Percentiles rank a stretch among this genome's conserved stretches.
Conservation (phyloP, 306 rosid species). For the Cicer bijugum region DNA sequence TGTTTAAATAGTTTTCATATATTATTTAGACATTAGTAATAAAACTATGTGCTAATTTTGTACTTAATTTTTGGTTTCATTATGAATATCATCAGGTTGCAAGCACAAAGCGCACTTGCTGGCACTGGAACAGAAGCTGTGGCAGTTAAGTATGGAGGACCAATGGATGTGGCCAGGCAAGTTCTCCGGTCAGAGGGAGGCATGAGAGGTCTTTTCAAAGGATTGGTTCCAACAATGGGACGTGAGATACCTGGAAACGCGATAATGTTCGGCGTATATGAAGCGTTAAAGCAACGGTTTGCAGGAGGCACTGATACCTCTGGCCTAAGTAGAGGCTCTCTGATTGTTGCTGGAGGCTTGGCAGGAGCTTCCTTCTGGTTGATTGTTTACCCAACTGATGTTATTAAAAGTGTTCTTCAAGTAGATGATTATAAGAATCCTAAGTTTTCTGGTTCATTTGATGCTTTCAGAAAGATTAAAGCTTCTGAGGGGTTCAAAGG, state of each 20-base stretch:
- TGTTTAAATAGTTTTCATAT: not conserved
- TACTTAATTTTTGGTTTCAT: constrained; percentile 13
- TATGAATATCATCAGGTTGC: constrained; percentile 64
- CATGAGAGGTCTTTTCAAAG: constrained; percentile 80
- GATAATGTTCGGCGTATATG: constrained; percentile 86
- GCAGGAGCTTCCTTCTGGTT: constrained; percentile 86
- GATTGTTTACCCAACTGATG: constrained; percentile 85
- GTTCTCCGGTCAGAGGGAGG: constrained; percentile 92
- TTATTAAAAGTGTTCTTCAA: constrained; percentile 89
- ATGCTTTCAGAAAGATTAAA: constrained; percentile 75
- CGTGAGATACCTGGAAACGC: constrained; percentile 98
- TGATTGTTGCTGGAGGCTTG: constrained; percentile 86
- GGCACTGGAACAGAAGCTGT: constrained; percentile 58
- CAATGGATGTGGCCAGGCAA: constrained; percentile 86
- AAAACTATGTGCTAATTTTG: constrained; percentile 4
- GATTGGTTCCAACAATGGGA: constrained; percentile 84
- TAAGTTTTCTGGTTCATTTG: constrained; percentile 73
- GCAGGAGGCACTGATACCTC: constrained; percentile 92
- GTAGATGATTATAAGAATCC: constrained; percentile 89
- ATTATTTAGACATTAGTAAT: not conserved
- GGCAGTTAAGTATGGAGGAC: constrained; percentile 86
- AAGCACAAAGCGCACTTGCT: constrained; percentile 90
- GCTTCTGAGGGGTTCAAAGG: constrained; percentile 84
- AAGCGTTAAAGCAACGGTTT: constrained; percentile 67
- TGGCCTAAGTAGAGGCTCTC: constrained; percentile 75